phyloP scores from a whole-genome alignment of 2,329 filamentous ascomycete species.

The Microdochium bolleyi region DNA sequence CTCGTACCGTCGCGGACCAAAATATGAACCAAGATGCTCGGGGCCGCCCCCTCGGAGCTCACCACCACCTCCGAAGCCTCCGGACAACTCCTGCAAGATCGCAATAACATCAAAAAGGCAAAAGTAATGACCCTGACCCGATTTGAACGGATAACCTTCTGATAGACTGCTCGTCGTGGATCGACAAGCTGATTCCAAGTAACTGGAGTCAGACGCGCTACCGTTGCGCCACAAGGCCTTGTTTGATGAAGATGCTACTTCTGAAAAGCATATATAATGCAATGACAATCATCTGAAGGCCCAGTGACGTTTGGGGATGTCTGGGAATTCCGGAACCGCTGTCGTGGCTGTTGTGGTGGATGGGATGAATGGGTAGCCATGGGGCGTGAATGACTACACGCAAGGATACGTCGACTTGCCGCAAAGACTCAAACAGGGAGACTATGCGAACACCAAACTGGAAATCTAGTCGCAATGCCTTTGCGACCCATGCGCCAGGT shows the following conservation, averaged over 20 bases:
- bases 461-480: too few relatives aligned
- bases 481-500: too few relatives aligned
- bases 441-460: too few relatives aligned
- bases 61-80: not conserved
- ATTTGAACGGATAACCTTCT: slow-evolving; percentile 1
- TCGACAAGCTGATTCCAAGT: not conserved
- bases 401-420: too few relatives aligned
- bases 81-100: not conserved
- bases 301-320: not conserved
- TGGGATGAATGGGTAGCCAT: too few relatives aligned
- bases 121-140: not conserved
- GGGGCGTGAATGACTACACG: too few relatives aligned
- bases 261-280: not conserved
- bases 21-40: not conserved
- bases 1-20: not conserved
- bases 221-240: not conserved
- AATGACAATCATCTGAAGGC: not conserved
- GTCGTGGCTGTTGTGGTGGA: too few relatives aligned
- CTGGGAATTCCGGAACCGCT: too few relatives aligned
- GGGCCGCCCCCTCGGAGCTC: not conserved
- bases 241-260: not conserved
- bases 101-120: not conserved
- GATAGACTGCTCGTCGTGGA: not conserved
- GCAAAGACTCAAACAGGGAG: too few relatives aligned
- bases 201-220: not conserved